phyloP scores from a whole-genome alignment of 2,329 filamentous ascomycete species.

The Penicillium corylophilum region DNA sequence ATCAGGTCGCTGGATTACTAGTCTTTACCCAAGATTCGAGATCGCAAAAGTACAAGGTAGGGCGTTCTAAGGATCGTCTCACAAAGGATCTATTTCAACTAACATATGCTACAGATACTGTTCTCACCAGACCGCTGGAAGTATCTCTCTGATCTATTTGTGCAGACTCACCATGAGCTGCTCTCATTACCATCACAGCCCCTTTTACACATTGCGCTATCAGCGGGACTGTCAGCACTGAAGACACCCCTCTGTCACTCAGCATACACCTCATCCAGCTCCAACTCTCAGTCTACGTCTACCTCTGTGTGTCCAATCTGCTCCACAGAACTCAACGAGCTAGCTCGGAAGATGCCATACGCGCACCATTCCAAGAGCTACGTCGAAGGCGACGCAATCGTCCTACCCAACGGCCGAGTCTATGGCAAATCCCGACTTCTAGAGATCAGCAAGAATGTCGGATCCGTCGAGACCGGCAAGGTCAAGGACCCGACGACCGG shows the following conservation, averaged over 20 bases:
- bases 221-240: constrained; percentile 85
- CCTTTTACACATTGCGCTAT: constrained; percentile 85
- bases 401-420: constrained; percentile 82
- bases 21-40: constrained; percentile 66
- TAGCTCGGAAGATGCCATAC: constrained; percentile 86
- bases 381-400: constrained; percentile 80
- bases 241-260: constrained; percentile 95
- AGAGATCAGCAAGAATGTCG: constrained; percentile 76
- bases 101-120: constrained; percentile 53
- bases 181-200: constrained; percentile 79
- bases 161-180: constrained; percentile 80
- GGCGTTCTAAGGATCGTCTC: not conserved
- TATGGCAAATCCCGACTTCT: constrained; percentile 75
- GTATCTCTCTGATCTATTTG: constrained; percentile 75
- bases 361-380: constrained; percentile 93
- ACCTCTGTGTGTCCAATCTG: constrained; percentile 91
- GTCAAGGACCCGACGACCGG: constrained; percentile 79
- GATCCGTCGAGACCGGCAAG: constrained; percentile 59
- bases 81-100: not conserved
- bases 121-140: constrained; percentile 74
- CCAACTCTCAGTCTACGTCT: constrained; percentile 56
- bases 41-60: constrained; percentile 61
- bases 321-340: constrained; percentile 88
- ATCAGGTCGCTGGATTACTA: constrained; percentile 74
- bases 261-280: constrained; percentile 56